Base-by-base conservation (phyloP, 371 early-diverging fungal genomes). In the Haplosporangium sp. region DNA sequence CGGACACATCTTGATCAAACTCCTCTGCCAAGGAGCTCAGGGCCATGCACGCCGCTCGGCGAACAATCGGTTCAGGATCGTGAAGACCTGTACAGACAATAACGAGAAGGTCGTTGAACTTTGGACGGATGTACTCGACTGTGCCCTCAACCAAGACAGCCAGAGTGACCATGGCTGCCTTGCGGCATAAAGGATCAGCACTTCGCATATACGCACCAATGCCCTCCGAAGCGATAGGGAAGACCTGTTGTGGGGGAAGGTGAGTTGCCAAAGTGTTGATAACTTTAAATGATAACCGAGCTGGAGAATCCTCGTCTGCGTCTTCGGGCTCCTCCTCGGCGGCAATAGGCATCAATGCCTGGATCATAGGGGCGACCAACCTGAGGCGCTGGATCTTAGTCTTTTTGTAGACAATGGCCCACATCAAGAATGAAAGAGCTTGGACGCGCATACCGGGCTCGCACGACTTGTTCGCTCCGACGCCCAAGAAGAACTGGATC, bases 31-130 rank as follows among this genome's bases (percentile, higher is more conserved):
- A 84, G 59, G 92, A 86, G 16, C 93, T 90, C 40, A 97, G 80
- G 1, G 96, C 94, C 86, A 95, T 90, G 72, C 97, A 97, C 23
- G 95, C 94, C 23, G 94, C 94, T 23, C 92, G 89, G 61, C 96
- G 92, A 41, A 96, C 97, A 42, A 84, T 81, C 11, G 85, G 82
- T 18, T 94, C 91, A 12, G 90, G 86, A 66, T 97, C 96, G 57
- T 91, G 90, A 37, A 97, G 88, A 53, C 93, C 95, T 20, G 86
- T 79, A 65, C 89, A 86, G 7, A 97, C 89, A 18, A 95, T 69
- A 3, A 87, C 85, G 36, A 96, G 81, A 36, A 97, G 80, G 5
- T 95, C 95, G 36, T 88, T 83, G 48, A 95, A 84, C 67, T 89
- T 89, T 56, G 87, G 82, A 53, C 92, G 86, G 79, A 94, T 93